Conservation (phyloP, 495 filamentous ascomycete genomes). For the Xylona heveae region DNA sequence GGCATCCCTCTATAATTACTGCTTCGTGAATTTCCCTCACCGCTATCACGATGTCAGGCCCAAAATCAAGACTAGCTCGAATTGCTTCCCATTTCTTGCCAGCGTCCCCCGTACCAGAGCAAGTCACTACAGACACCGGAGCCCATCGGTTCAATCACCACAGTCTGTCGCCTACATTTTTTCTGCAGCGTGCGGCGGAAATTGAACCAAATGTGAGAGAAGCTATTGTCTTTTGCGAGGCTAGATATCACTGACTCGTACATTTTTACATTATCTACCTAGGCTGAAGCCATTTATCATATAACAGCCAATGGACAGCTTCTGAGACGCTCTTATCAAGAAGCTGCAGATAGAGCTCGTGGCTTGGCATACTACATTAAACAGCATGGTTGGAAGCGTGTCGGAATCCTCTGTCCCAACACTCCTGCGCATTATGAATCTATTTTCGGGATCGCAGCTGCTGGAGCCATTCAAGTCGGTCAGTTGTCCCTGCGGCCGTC, state of each 20-base stretch:
- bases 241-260: not conserved
- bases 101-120: constrained; percentile 11
- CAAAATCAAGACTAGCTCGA: constrained; percentile 15
- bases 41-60: constrained; percentile 9
- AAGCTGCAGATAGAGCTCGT: constrained; percentile 63
- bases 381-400: constrained; percentile 43
- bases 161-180: constrained; percentile 71
- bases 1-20: no score
- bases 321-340: constrained; percentile 53
- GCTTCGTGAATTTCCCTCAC: constrained; percentile 1
- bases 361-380: constrained; percentile 74
- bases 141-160: constrained; percentile 43
- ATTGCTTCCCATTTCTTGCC: constrained; percentile 18
- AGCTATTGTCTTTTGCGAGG: not conserved
- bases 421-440: constrained; percentile 86
- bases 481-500: constrained; percentile 3
- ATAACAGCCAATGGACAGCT: constrained; percentile 55
- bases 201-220: constrained; percentile 64
- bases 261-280: not conserved
- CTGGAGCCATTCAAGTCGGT: constrained; percentile 60
- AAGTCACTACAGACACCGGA: constrained; percentile 8
- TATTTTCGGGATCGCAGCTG: constrained; percentile 75
- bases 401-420: constrained; percentile 73
- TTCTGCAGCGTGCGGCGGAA: constrained; percentile 66
- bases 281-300: constrained; percentile 76